Evolutionary conservation across 1,139 yeast species (phyloP).

Genomic region (Debaryomyces sp.): DNA sequence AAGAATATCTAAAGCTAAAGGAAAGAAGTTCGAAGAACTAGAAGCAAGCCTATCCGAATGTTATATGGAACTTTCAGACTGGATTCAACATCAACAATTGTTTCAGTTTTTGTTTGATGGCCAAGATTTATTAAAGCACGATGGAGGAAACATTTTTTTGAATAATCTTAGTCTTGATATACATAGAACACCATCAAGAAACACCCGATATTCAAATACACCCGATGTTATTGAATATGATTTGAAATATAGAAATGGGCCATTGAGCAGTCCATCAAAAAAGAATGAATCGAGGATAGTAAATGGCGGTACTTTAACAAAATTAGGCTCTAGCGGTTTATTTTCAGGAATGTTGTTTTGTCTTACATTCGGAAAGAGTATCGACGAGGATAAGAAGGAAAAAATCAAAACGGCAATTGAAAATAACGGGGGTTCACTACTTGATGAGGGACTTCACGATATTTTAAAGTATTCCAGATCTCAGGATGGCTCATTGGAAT

Average conservation of each 20-base stretch:
- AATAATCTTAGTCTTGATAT: not conserved
- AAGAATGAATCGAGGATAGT: conserved; percentile 13
- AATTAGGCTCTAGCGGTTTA: conserved; percentile 4
- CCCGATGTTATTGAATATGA: not conserved
- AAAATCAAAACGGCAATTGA: conserved; percentile 38
- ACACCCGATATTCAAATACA: not conserved
- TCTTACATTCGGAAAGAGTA: conserved; percentile 30
- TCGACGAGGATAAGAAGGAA: conserved; percentile 40
- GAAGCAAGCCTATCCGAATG: conserved; percentile 21
- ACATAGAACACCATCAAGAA: conserved; percentile 6
- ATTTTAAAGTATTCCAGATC: conserved; percentile 23
- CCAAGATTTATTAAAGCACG: conserved; percentile 14
- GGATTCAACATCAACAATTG: conserved; percentile 43
- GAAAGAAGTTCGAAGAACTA: conserved; percentile 15
- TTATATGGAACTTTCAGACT: conserved; percentile 43
- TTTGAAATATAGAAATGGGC: conserved; percentile 3
- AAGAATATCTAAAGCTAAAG: conserved; percentile 21
- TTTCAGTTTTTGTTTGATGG: conserved; percentile 17
- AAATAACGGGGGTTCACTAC: conserved; percentile 55
- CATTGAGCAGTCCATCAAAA: conserved; percentile 15
- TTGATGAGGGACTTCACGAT: conserved; percentile 50
- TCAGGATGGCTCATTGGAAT: conserved; percentile 17
- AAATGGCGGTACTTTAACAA: conserved; percentile 9
- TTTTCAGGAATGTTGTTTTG: conserved; percentile 36
- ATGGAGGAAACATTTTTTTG: not conserved